Percentiles rank a stretch among this genome's conserved stretches.
Evolutionary conservation across 2,329 filamentous ascomycete genomes (phyloP).

Genomic region (Clarireedia sp.): DNA sequence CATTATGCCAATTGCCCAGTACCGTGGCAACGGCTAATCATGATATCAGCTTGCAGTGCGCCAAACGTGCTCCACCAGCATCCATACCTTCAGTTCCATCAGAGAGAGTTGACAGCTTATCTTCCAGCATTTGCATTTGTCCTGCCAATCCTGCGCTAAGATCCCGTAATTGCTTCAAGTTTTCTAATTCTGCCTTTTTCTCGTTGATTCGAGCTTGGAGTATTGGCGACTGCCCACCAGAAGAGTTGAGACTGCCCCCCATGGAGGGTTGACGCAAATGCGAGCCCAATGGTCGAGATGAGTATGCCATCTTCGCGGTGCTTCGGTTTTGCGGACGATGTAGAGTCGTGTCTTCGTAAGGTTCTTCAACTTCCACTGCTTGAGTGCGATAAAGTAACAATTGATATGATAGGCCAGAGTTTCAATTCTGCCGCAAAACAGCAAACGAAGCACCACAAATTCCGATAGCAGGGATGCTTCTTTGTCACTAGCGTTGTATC

Average conservation of each 20-base stretch:
- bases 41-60: conserved; percentile 2
- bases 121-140: conserved; percentile 76
- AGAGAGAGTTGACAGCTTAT: conserved; percentile 68
- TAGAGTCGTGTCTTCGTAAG: background rate
- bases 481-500: conserved; percentile 3
- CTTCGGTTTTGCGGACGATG: background rate
- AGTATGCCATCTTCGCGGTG: conserved; percentile 43
- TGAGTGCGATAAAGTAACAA: background rate
- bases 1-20: conserved; percentile 80
- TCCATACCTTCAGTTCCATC: conserved; percentile 69
- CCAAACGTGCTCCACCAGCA: background rate
- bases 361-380: background rate
- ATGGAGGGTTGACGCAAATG: conserved; percentile 59
- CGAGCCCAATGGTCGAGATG: conserved; percentile 50
- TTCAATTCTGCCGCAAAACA: no score
- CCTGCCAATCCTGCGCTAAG: conserved; percentile 69
- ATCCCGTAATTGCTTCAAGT: conserved; percentile 67
- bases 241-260: conserved; percentile 36
- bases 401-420: no score
- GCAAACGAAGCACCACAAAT: background rate
- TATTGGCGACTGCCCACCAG: conserved; percentile 56
- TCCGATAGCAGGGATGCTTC: background rate
- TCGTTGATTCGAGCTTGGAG: conserved; percentile 72
- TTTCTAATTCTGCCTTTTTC: conserved; percentile 77
- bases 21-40: conserved; percentile 69